Base-by-base conservation (phyloP, 352 stramenopile genomes). In the Phytophthora nicotianae region DNA sequence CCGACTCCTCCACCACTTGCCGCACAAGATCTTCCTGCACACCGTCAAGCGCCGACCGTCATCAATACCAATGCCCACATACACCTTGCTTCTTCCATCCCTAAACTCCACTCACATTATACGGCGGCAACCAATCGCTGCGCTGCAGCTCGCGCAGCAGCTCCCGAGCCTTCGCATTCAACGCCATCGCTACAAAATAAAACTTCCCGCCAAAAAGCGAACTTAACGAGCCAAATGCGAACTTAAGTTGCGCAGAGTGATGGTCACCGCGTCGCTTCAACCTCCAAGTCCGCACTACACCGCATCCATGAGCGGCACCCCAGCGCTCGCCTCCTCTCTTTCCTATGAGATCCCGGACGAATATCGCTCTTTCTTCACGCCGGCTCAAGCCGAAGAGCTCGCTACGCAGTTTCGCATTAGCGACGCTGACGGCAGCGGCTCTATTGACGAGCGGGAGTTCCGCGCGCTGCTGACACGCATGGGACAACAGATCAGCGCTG, bases 41-140 rank as follows among this genome's bases (percentile, higher is more conserved):
- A 48, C 14, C n/a, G 3, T 14, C 19, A 63, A 65, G 6, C 47
- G 9, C 20, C 27, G 17, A 33, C 9, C 20, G 16, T 21, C 10
- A 2, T 46, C 19, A 61, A 42, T 42, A 51, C 2, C 43, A 24
- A 19, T 17, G 0, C 37, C 21, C 33, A 42, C 49, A 48, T 50
- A 37, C 27, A 21, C 37, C 10, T 23, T 6, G 16, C 43, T 17
- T 43, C 33, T 13, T 62, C 45, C 60, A 54, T 64, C 48, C 47
- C 9, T 27, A 16, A n/a, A 41, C 5, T 37, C 17, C 19, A 66
- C 83, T 50, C 68, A 94, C 91, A 67, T 97, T 97, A 75, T 96
- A 97, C 4, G 89, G 80, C 13, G 91, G 89, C 35, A 98, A 65
- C 91, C 91, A 98, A 69, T 97, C 89, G 68, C 90, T 97, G 19